These are phyloP conservation scores for Saturnispora hagleri DNA, from an alignment of 805 yeast species.

Conservation along the genomic window DNA sequence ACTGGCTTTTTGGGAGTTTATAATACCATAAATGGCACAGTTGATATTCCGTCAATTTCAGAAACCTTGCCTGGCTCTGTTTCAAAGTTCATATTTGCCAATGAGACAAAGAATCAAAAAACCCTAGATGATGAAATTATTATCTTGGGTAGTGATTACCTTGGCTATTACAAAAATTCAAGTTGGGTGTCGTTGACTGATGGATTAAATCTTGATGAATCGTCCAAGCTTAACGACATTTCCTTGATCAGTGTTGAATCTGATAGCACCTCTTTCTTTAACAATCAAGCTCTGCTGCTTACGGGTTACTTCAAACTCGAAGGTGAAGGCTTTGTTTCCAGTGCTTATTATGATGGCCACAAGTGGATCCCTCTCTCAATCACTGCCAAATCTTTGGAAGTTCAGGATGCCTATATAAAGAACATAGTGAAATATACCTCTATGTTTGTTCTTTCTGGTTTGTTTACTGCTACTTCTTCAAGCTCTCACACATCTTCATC, in stretches of 20 bases:
- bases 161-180: constrained; percentile 37
- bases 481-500: constrained; percentile 8
- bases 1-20: constrained; percentile 41
- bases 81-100: constrained; percentile 18
- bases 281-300: constrained; percentile 41
- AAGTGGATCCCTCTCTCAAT: constrained; percentile 59
- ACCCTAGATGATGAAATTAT: constrained; percentile 32
- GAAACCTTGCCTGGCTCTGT: constrained; percentile 27
- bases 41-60: constrained; percentile 21
- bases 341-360: constrained; percentile 58
- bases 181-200: constrained; percentile 38
- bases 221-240: constrained; percentile 34
- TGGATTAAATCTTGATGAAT: constrained; percentile 25
- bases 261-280: constrained; percentile 32
- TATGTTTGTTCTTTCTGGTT: constrained; percentile 24
- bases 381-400: constrained; percentile 28
- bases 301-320: constrained; percentile 46
- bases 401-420: constrained; percentile 18
- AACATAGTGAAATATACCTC: constrained; percentile 32
- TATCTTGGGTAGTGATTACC: constrained; percentile 32
- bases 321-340: constrained; percentile 46
- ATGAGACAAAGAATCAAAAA: constrained; percentile 35
- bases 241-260: constrained; percentile 20
- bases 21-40: constrained; percentile 35
- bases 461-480: constrained; percentile 21